Evolutionary conservation across 192 early-diverging fungal species (phyloP), one percentile per base, ranked within the genome.

Genomic region (Rhizophagus clarus): DNA sequence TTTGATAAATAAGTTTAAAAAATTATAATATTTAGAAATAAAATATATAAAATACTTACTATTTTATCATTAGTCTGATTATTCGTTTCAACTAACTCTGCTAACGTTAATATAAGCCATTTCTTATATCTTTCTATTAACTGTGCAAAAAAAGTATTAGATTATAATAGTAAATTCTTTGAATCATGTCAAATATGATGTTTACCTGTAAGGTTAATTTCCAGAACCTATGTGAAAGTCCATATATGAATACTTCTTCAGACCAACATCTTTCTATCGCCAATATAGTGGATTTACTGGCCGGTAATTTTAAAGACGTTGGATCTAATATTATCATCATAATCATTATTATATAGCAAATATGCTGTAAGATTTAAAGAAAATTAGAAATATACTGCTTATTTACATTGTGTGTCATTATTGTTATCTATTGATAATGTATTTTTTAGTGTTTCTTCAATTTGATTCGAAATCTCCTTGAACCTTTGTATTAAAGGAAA

Each of bases 231-330:
- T 86, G 82, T 0, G 88, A 87, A 15, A 92, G 63, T 2, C 83
- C 84, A 75, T 88, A 91, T 10, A 92, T 79, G 71, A 83, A 92
- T 12, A 92, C 83, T 26, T 92, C 76, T 12, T 88, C 82, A 14
- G 89, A 83, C 91, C 91, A 92, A 61, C 90, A 90, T 15, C 83
- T 72, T 40, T 85, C 80, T 26, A 92, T 87, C 2, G 91, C 88
- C n/a, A 81, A 72, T 12, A 90, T 75, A n/a, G 91, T 70, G 0
- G 82, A 85, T 64, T 83, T 80, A 51, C 84, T 90, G 0, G 88
- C 87, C 8, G 83, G 76, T 11, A 91, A 49, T 12, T 80, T 83
- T 24, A 86, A 74, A 74, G 61, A 49, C 61, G 68, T 31, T 49
- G 63, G 29, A 74, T 37, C 31, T 77, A 31, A 29, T 60, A 74